Base-by-base conservation (phyloP, 2,329 filamentous ascomycete genomes). In the Paramyrothecium sp. region DNA sequence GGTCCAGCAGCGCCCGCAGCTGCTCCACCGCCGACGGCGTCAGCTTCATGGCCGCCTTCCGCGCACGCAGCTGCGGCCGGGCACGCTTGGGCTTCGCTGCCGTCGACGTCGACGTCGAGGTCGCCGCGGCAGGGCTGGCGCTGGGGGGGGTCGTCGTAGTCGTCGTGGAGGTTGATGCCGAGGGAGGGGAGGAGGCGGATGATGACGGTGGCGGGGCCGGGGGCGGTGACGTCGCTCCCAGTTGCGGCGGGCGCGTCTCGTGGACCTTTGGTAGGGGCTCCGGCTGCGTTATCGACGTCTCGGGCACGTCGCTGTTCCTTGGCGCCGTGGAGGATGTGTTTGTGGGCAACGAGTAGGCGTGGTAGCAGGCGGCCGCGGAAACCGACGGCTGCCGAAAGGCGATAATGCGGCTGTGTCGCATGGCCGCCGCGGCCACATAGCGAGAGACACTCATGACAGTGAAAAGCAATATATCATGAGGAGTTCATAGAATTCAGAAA, bases 31-130 rank as follows among this genome's bases (percentile, higher is more conserved):
- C 95, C 1, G 87, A 78, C 0, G 90, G 84, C 0, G 93, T 93
- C 22, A 99, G 82, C 64, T 86, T 91, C 80, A 99, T 94, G 2
- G 94, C 92, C 1, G 95, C 93, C 78, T 98, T 98, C 57, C 93
- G 87, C 13, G 94, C 84, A 2, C 78, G 76, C 44, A 76, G 66
- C 67, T 72, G 73, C 3, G 73, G 59, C 50, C 74, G 68, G 21
- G 69, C 71, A 4, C 73, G 65, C 3, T 64, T 70, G 12, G 83
- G 76, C 67, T 85, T 86, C 34, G 87, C 85, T 69, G 90, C 87
- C 50, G 74, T 72, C 70, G 92, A 89, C 23, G 80, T 75, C 21
- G 87, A 63, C 54, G 63, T 64, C 50, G 63, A 52, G 46, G 57
- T 51, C 51, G 60, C 56, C 58, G 80, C 80, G 26, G 80, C 66